These are phyloP conservation scores for Phaffia tasmanica DNA, from an alignment of 768 basidiomycete genomes.

Conservation along the genomic window DNA sequence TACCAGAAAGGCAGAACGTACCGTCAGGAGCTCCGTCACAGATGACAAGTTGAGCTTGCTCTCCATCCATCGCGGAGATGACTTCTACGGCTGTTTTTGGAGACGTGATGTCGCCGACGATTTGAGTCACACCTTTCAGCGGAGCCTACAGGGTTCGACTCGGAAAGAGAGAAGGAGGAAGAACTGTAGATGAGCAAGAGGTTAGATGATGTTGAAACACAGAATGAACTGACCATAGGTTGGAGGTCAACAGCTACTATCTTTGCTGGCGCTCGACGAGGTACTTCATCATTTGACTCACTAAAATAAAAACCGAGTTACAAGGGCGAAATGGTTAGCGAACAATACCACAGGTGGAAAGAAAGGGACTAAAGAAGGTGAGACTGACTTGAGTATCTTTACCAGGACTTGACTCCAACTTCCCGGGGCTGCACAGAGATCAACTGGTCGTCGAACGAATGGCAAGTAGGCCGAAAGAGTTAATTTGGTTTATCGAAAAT, in stretches of 20 bases:
- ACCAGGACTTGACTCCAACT: constrained; percentile 29
- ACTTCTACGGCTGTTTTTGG: constrained; percentile 40
- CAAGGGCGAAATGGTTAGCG: not conserved
- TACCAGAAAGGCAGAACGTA: constrained; percentile 16
- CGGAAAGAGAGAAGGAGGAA: not conserved
- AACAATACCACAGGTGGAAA: not conserved
- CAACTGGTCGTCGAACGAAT: constrained; percentile 21
- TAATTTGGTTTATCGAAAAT: too few relatives aligned
- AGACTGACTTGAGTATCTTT: constrained; percentile 27
- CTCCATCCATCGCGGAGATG: constrained; percentile 39
- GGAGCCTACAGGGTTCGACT: constrained; percentile 35
- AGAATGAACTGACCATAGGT: constrained; percentile 33
- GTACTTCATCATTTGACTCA: not conserved
- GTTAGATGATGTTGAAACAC: not conserved
- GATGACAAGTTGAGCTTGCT: constrained; percentile 42
- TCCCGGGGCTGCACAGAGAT: constrained; percentile 36
- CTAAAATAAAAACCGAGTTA: not conserved
- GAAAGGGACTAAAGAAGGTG: not conserved
- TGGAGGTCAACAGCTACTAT: constrained; percentile 39
- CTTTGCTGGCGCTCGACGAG: constrained; percentile 21
- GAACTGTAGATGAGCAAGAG: not conserved
- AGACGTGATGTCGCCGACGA: constrained; percentile 43
- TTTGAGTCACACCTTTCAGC: constrained; percentile 38
- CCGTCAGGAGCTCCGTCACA: constrained; percentile 45
- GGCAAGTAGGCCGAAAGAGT: too few relatives aligned